These are phyloP conservation scores for Cronartium ribicola DNA, from an alignment of 1,284 basidiomycete genomes.

Conservation along the genomic window DNA sequence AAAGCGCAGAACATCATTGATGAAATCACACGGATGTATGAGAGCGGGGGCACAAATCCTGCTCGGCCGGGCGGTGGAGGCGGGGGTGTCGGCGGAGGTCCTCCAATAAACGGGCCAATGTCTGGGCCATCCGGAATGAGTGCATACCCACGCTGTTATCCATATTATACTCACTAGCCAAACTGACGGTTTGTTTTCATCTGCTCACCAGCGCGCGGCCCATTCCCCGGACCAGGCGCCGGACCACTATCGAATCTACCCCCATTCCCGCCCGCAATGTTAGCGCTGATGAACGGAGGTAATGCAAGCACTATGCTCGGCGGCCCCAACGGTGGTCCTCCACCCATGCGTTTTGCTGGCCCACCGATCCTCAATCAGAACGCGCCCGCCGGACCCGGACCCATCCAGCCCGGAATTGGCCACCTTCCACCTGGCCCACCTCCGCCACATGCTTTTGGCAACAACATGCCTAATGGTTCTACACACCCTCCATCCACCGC, in stretches of 20 bases:
- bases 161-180: background rate
- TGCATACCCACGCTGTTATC: background rate
- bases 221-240: slow-evolving; percentile 1
- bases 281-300: slow-evolving; percentile 37
- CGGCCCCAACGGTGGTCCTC: slow-evolving; percentile 23
- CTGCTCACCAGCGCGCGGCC: slow-evolving; percentile 23
- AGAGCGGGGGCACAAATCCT: slow-evolving; percentile 55
- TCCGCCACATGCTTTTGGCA: slow-evolving; percentile 3
- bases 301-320: slow-evolving; percentile 16
- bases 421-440: slow-evolving; percentile 11
- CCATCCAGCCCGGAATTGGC: slow-evolving; percentile 5
- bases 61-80: slow-evolving; percentile 29
- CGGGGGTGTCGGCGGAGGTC: background rate
- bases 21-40: slow-evolving; percentile 86
- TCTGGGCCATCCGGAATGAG: slow-evolving; percentile 21
- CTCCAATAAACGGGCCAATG: slow-evolving; percentile 16
- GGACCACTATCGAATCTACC: slow-evolving; percentile 28
- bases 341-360: slow-evolving; percentile 39
- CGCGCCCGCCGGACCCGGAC: slow-evolving; percentile 7
- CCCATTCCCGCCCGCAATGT: slow-evolving; percentile 39
- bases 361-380: slow-evolving; percentile 27
- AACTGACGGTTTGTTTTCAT: background rate
- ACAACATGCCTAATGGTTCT: background rate
- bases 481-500: background rate
- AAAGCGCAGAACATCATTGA: slow-evolving; percentile 94